Evolutionary conservation across 179 eudicot genomes (phyloP), one percentile per base, ranked within the genome.

Genomic region (Beta lomatogona): DNA sequence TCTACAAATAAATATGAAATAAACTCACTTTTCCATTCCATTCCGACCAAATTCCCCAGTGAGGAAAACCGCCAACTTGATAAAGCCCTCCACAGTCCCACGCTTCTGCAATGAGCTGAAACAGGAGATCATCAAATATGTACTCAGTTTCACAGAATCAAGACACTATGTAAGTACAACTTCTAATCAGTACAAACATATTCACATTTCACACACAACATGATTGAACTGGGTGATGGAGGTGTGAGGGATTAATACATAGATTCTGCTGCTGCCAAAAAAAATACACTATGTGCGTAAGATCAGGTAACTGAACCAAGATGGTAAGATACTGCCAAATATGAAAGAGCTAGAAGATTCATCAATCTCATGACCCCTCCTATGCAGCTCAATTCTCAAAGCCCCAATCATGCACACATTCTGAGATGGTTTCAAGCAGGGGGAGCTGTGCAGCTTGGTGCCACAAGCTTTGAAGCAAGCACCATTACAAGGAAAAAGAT

Each of bases 71-170:
- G 73, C 99, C 99, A 80, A 96, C 99, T 91, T 96, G 99, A 87
- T 96, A 96, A 82, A 95, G 97, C 78, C 98, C 98, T 79, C 98
- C 99, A 85, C 98, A 95, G 82, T 96, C 99, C 99, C 99, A 96
- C 82, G 99, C 98, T 89, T 96, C 99, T 44, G 99, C 99, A 58
- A 96, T 86, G 83, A 96, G 98, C 99, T 96, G 82, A 78, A 71
- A 82, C 79, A 58, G 25, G 50, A 69, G 28, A 57, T 48, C 67
- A 60, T 64, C 55, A 57, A 48, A 64, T 21, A 66, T 15, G 69
- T 31, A 25, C 18, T 65, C 67, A 71, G 44, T 70, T 76, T 52
- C 73, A 78, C 54, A 46, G 18, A 66, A 76, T 59, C 58, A 44
- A 71, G 54, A 73, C 31, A 52, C 68, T 53, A 28, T 31, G 76